These are phyloP conservation scores for Cicer judaicum DNA, from an alignment of 306 rosid species.

Conservation along the genomic window DNA sequence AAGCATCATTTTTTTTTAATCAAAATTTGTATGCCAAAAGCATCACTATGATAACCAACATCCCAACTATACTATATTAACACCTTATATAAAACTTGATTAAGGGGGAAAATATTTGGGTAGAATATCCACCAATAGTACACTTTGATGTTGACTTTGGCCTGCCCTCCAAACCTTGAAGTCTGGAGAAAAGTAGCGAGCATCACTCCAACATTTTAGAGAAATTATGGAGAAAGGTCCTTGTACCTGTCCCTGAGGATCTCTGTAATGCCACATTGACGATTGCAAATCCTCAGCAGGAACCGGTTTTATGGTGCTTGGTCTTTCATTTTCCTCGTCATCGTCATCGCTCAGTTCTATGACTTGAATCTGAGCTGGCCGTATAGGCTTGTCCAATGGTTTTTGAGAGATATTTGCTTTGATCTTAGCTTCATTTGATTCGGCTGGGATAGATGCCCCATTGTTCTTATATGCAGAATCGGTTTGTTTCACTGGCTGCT, in stretches of 20 bases:
- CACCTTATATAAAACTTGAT: not conserved
- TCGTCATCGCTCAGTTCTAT: slow-evolving; percentile 61
- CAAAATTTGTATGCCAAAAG: not conserved
- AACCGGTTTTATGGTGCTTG: slow-evolving; percentile 35
- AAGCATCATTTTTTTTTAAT: not conserved
- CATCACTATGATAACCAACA: not conserved
- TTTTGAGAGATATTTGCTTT: slow-evolving; percentile 32
- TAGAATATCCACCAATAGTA: slow-evolving; percentile 57
- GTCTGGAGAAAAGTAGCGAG: slow-evolving; percentile 65
- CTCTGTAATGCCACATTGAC: slow-evolving; percentile 67
- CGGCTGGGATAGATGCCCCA: slow-evolving; percentile 32
- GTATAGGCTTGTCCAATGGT: slow-evolving; percentile 26
- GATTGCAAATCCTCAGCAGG: slow-evolving; percentile 37
- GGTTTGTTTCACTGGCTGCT: slow-evolving; percentile 41
- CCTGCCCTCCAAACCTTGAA: slow-evolving; percentile 82
- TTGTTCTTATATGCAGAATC: not conserved
- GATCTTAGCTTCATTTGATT: slow-evolving; percentile 35
- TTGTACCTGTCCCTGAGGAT: slow-evolving; percentile 73
- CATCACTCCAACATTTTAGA: slow-evolving; percentile 76
- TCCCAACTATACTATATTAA: not conserved
- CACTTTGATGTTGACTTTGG: slow-evolving; percentile 55
- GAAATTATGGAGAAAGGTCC: slow-evolving; percentile 70
- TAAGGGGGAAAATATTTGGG: slow-evolving; percentile 37
- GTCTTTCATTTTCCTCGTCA: slow-evolving; percentile 49
- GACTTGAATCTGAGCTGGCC: slow-evolving; percentile 46